Base-by-base conservation (phyloP, 1,284 basidiomycete genomes). In the Ganoderma lucidum region DNA sequence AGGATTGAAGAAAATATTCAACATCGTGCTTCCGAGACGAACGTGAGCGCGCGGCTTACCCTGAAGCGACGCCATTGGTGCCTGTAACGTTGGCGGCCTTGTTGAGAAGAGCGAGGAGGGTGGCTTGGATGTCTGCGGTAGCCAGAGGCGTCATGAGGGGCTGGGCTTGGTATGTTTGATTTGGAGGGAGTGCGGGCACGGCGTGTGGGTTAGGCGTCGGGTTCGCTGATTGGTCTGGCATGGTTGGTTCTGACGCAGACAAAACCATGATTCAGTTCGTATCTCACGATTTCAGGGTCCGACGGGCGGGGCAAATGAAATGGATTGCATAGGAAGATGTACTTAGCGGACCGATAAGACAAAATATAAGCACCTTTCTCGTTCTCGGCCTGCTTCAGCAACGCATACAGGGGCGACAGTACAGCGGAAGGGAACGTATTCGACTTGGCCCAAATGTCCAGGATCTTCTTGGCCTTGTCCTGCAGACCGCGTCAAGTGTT, bases 401-500 rank as follows among this genome's bases (percentile, higher is more conserved):
- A 82, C 79, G 89, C 87, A 80, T 84, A 83, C 80, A 95, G 83
- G 75, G 88, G 90, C 71, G 87, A 83, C 77, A 95, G 82, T 74
- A 93, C 87, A 74, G 85, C 78, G 74, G 90, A 78, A 69, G 94
- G 91, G 83, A 98, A 98, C 61, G 96, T 96, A 81, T 85, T 88
- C 71, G 90, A 89, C 81, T 96, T 96, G 78, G 87, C 87, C 96
- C 96, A 98, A 76, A 98, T 97, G 82, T 97, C 96, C 82, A 96
- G 88, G 77, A 98, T 90, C 83, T 97, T 98, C 85, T 93, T 92
- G 63, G 93, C 88, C 83, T 98, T 98, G 85, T 97, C 96, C 96
- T 98, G 85, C 80, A 77, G 78, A 73, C 65, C 78, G 70, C 69
- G 76, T 67, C 74, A 68, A 65, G 67, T 75, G 77, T 9, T 62